Conservation (phyloP, 2,329 filamentous ascomycete genomes). For the Karstenula rhodostoma region DNA sequence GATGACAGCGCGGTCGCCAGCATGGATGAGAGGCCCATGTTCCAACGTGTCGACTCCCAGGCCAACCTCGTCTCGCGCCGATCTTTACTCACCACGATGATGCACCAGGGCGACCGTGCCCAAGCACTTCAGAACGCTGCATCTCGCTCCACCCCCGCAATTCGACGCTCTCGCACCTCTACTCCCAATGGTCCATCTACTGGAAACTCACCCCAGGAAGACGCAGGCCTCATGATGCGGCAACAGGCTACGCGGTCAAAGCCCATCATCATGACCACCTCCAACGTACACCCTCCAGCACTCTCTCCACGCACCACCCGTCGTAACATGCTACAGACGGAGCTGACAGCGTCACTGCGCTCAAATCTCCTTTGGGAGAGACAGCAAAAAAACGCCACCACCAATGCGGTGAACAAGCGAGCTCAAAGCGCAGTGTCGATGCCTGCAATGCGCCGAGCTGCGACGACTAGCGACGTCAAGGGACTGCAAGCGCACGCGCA, state of each 20-base stretch:
- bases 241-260: conserved; percentile 72
- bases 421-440: conserved; percentile 70
- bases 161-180: conserved; percentile 68
- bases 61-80: conserved; percentile 84
- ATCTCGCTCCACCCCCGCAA: conserved; percentile 62
- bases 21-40: conserved; percentile 79
- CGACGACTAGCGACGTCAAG: conserved; percentile 79
- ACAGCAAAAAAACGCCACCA: conserved; percentile 90
- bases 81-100: conserved; percentile 88
- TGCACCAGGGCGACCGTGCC: conserved; percentile 80
- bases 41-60: conserved; percentile 90
- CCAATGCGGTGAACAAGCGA: conserved; percentile 87
- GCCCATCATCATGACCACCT: conserved; percentile 78
- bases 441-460: conserved; percentile 44
- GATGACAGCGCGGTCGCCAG: conserved; percentile 85
- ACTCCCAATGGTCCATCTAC: conserved; percentile 74
- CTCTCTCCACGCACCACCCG: conserved; percentile 91
- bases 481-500: conserved; percentile 81
- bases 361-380: conserved; percentile 94
- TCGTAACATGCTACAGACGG: conserved; percentile 93
- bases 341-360: conserved; percentile 90
- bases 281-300: conserved; percentile 74
- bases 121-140: conserved; percentile 73
- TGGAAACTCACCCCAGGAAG: conserved; percentile 64
- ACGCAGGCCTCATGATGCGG: conserved; percentile 66